Evolutionary conservation across 495 filamentous ascomycete genomes (phyloP), one percentile per base, ranked within the genome.

Genomic region (Lophium mytilinum): DNA sequence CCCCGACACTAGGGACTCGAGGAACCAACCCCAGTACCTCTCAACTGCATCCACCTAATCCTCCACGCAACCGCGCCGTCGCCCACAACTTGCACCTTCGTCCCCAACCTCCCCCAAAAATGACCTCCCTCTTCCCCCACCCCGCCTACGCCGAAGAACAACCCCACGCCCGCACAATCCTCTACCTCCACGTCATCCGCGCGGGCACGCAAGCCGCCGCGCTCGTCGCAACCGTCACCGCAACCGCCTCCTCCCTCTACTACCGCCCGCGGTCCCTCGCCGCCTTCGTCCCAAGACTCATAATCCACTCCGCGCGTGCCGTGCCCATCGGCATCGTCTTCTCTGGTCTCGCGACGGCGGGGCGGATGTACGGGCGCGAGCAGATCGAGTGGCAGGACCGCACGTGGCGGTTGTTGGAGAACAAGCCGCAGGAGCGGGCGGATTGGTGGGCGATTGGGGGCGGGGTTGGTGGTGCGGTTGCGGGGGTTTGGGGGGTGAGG

Each of bases 381-480:
- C 71, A 77, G 42, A 79, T 84, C 55, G 82, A 85, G 63, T 85
- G 83, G 83, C 65, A 78, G 58, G 81, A 85, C 65, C 74, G 83
- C 35, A 70, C 71, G 40, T 86, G 81, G 82, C 67, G 81, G 30
- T 55, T 85, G 46, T 60, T 78, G 41, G 76, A 77, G 58, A 83
- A 79, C 62, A 61, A 66, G 48, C 72, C 76, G 0, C 80, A 85
- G 73, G 60, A 77, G 11, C 71, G 73, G 59, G 65, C 68, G 19
- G 83, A 86, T 68, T 72, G 74, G 35, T 82, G 73, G 72, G 73
- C 74, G 42, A 53, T 71, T 14, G 68, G 53, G 17, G 76, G 73
- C 0, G 70, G 69, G 37, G 69, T 61, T 9, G 58, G 69, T 4
- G 76, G 71, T 7, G 58, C 55, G 45, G 48, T 42, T 24, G 60